These are phyloP conservation scores for Diplocarpon rosae DNA, from an alignment of 2,329 filamentous ascomycete species.

Conservation along the genomic window DNA sequence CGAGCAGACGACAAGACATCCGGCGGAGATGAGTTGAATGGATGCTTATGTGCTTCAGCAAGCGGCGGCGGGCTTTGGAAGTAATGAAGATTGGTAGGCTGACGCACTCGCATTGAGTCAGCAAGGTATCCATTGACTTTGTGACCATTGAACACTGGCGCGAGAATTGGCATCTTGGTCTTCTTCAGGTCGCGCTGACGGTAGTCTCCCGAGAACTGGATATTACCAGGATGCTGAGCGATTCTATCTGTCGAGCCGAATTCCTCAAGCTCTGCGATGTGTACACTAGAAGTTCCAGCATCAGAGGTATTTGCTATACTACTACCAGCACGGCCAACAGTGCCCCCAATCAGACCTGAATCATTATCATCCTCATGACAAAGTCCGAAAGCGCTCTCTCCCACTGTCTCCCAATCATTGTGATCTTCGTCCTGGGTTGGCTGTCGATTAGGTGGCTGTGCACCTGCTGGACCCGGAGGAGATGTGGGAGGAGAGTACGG, in stretches of 20 bases:
- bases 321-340: slow-evolving; percentile 18
- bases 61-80: slow-evolving; percentile 16
- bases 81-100: slow-evolving; percentile 8
- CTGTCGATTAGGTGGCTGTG: not conserved
- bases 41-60: slow-evolving; percentile 18
- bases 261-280: slow-evolving; percentile 11
- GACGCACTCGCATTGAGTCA: slow-evolving; percentile 19
- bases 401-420: slow-evolving; percentile 27
- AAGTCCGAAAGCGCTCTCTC: slow-evolving; percentile 13
- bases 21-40: slow-evolving; percentile 22
- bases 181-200: slow-evolving; percentile 23
- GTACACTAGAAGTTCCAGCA: slow-evolving; percentile 9
- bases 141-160: slow-evolving; percentile 20
- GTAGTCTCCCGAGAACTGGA: slow-evolving; percentile 19
- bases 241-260: slow-evolving; percentile 23
- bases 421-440: slow-evolving; percentile 13
- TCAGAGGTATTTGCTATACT: slow-evolving; percentile 25
- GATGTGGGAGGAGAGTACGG: slow-evolving; percentile 9
- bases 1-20: slow-evolving; percentile 9
- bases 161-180: slow-evolving; percentile 19
- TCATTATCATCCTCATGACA: not conserved
- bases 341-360: slow-evolving; percentile 8
- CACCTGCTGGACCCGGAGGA: not conserved
- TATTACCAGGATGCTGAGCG: slow-evolving; percentile 21
- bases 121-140: slow-evolving; percentile 25